These are phyloP conservation scores for Lentinula detonsa DNA, from an alignment of 768 basidiomycete genomes.

Conservation along the genomic window DNA sequence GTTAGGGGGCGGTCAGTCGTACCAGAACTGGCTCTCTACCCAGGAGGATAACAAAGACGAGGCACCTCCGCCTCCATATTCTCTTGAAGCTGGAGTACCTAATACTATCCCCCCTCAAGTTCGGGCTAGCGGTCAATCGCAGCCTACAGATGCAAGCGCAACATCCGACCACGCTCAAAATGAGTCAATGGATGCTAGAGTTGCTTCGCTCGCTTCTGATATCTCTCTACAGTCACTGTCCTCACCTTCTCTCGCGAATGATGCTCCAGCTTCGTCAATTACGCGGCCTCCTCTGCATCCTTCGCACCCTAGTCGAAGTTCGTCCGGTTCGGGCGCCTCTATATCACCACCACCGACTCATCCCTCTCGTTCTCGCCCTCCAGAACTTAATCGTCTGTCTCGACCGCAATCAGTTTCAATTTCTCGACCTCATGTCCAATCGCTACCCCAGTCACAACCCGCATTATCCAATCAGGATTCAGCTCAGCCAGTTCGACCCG, in stretches of 20 bases:
- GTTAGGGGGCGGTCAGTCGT: conserved; percentile 18
- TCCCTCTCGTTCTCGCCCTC: conserved; percentile 4
- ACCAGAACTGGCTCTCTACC: conserved; percentile 42
- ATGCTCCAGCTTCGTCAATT: conserved; percentile 7
- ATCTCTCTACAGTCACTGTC: conserved; percentile 3
- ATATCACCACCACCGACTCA: conserved; percentile 1
- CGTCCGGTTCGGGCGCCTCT: background rate
- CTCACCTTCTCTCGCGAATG: background rate
- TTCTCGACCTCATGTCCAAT: background rate
- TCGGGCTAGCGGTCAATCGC: conserved; percentile 1
- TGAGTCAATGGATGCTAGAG: background rate
- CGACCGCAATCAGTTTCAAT: background rate
- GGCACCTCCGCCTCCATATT: conserved; percentile 65
- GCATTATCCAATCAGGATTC: background rate
- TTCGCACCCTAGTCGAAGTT: conserved; percentile 17
- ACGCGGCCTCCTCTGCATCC: conserved; percentile 27
- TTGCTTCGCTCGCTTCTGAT: background rate
- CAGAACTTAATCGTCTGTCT: background rate
- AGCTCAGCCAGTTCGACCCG: conserved; percentile 9
- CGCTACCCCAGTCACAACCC: background rate
- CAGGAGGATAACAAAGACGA: conserved; percentile 44
- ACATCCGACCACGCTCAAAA: background rate
- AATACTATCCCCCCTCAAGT: background rate
- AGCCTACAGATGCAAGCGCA: background rate
- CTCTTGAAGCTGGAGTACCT: conserved; percentile 38